Percentiles rank a stretch among this genome's conserved stretches.
These are phyloP conservation scores for Triticum monococcum DNA, from an alignment of 176 grass and related monocot genomes.

Conservation along the genomic window DNA sequence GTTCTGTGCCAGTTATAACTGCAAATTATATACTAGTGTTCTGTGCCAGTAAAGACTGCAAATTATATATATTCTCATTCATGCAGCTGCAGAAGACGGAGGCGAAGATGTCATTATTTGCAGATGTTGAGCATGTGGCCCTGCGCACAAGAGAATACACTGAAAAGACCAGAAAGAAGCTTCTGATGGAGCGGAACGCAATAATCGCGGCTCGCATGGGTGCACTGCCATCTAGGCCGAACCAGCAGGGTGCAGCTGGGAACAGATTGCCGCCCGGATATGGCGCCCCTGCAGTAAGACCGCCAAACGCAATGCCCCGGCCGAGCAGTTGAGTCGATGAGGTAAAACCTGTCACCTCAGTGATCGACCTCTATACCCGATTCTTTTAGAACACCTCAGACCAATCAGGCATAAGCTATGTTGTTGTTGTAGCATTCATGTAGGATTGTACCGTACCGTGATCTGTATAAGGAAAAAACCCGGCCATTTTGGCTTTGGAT, in stretches of 20 bases:
- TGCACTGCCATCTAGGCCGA: conserved; percentile 47
- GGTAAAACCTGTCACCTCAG: background rate
- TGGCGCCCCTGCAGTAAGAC: conserved; percentile 34
- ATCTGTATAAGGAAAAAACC: conserved; percentile 18
- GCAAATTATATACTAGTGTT: background rate
- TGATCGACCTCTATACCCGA: conserved; percentile 23
- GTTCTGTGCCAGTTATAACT: background rate
- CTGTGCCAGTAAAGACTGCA: background rate
- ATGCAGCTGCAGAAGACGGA: conserved; percentile 88
- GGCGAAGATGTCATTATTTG: conserved; percentile 68
- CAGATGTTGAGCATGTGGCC: conserved; percentile 71
- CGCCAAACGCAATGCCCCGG: conserved; percentile 40
- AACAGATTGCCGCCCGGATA: conserved; percentile 68
- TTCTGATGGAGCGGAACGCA: conserved; percentile 78
- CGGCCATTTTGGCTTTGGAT: conserved; percentile 3
- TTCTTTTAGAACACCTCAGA: conserved; percentile 49
- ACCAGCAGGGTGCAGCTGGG: conserved; percentile 40
- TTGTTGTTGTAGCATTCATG: conserved; percentile 46
- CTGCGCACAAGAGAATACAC: conserved; percentile 75
- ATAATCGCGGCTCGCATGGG: conserved; percentile 83
- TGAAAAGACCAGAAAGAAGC: conserved; percentile 80
- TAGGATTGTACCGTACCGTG: conserved; percentile 36
- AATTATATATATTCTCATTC: conserved; percentile 4
- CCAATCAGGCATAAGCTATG: conserved; percentile 18
- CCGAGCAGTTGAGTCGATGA: conserved; percentile 26